Evolutionary conservation across 352 stramenopile genomes (phyloP), one percentile per base, ranked within the genome.

Genomic region (Phytopythium aichiense): DNA sequence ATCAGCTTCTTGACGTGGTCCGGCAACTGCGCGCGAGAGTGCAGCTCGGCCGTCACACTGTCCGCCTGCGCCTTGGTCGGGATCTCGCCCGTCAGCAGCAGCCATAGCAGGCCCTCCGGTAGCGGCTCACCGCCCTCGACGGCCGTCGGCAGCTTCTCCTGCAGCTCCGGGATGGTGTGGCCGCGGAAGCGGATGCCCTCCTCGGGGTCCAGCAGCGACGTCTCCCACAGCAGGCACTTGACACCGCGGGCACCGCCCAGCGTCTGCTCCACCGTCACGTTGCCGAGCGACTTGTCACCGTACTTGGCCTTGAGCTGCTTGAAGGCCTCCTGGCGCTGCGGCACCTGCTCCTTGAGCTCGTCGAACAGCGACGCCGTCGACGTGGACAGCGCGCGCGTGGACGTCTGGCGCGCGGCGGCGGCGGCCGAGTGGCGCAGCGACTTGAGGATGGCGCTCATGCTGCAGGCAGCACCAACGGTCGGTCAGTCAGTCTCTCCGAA

Each of bases 191-290:
- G 94, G 82, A 99, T 99, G 63, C 97, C 97, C 72, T 99, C 94
- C 49, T 98, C 88, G 25, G 94, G 79, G 69, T 98, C 94, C 40
- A 98, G 81, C 57, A 98, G 79, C 60, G 91, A 98, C 28, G 97
- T 99, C 72, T 99, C 97, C 97, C 97, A 99, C 62, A 99, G 73
- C 79, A 99, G 97, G 69, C 94, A 99, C 83, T 99, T 99, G 59
- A 99, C 96, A 56, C 95, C 92, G 72, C 97, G 92, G 20, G 96
- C 97, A 52, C 97, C 97, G 63, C 97, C 97, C 66, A 99, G 95
- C 28, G 95, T 97, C 84, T 99, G 96, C 28, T 98, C 95, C 33
- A 98, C 96, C 15, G 94, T 98, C 11, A 98, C 95, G 63, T 98
- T 85, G 45, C 90, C 90, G 12, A 97, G 76, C 59, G 80, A 92